Evolutionary conservation across 768 basidiomycete species (phyloP).

Genomic region (Udeniomyces megalosporus): DNA sequence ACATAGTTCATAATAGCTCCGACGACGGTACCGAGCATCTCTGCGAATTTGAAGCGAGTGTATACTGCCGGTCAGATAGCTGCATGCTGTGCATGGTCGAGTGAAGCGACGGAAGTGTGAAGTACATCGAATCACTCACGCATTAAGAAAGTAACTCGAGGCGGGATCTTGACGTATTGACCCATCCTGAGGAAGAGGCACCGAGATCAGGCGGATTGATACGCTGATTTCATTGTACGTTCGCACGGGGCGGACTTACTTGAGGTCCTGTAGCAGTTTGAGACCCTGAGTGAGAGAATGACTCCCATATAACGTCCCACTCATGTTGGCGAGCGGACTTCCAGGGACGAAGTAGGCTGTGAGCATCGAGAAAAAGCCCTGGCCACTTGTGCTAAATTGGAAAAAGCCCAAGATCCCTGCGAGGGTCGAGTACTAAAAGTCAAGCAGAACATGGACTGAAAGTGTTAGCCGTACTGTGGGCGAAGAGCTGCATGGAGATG

Average conservation of each 20-base stretch:
- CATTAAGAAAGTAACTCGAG: slow-evolving; percentile 20
- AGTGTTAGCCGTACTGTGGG: not conserved
- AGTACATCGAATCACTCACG: slow-evolving; percentile 15
- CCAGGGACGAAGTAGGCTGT: slow-evolving; percentile 18
- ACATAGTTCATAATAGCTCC: slow-evolving; percentile 23
- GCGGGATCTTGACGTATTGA: slow-evolving; percentile 22
- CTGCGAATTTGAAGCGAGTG: no score
- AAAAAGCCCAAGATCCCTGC: slow-evolving; percentile 14
- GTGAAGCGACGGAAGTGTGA: no score
- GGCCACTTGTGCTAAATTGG: slow-evolving; percentile 16
- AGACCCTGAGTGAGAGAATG: slow-evolving; percentile 19
- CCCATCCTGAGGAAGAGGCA: slow-evolving; percentile 4
- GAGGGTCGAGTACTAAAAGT: not conserved
- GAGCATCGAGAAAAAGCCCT: slow-evolving; percentile 20
- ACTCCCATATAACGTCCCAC: slow-evolving; percentile 19
- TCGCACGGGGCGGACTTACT: slow-evolving; percentile 9
- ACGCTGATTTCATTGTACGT: no score
- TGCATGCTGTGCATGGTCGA: not conserved
- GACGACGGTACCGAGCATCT: slow-evolving; percentile 17
- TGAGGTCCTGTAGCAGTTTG: slow-evolving; percentile 21
- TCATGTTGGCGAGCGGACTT: slow-evolving; percentile 18
- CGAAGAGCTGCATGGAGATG: no score
- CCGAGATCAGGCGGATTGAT: not conserved
- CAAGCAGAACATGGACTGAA: not conserved
- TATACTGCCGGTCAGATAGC: not conserved